Conservation (phyloP, 73 alveolate genomes). For the Paramecium pentaurelia region DNA sequence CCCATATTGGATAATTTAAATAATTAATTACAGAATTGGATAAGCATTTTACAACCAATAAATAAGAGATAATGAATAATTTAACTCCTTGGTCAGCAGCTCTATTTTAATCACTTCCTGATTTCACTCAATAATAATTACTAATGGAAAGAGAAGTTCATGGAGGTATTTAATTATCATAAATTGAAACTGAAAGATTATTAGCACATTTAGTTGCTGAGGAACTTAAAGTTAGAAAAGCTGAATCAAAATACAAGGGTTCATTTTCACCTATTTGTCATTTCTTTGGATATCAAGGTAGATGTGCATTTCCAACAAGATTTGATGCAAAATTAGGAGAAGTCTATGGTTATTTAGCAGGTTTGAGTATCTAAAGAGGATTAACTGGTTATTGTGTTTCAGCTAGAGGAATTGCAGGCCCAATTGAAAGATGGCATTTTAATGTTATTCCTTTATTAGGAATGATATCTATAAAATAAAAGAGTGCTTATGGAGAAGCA, state of each 20-base stretch:
- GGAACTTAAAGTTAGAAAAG: slow-evolving; percentile 77
- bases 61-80: slow-evolving; percentile 49
- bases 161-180: slow-evolving; percentile 83
- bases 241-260: slow-evolving; percentile 78
- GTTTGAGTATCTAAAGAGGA: slow-evolving; percentile 65
- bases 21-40: slow-evolving; percentile 71
- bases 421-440: slow-evolving; percentile 41
- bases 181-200: slow-evolving; percentile 95
- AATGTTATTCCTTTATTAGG: slow-evolving; percentile 33
- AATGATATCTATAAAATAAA: slow-evolving; percentile 51
- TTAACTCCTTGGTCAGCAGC: slow-evolving; percentile 79
- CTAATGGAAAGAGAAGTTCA: slow-evolving; percentile 73
- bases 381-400: slow-evolving; percentile 70
- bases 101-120: slow-evolving; percentile 78
- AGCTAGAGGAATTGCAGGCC: slow-evolving; percentile 67
- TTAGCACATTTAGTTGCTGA: slow-evolving; percentile 85
- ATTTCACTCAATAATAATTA: slow-evolving; percentile 78
- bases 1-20: slow-evolving; percentile 76
- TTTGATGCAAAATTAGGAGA: slow-evolving; percentile 87
- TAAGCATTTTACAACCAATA: slow-evolving; percentile 33
- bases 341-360: slow-evolving; percentile 92
- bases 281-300: slow-evolving; percentile 98
- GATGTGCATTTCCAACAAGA: slow-evolving; percentile 89
- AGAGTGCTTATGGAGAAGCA: slow-evolving; percentile 60
- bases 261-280: slow-evolving; percentile 95